A percentile compares a stretch with the other conserved stretches of the same genome.
These are phyloP conservation scores for Pelargonium citronellum DNA, from an alignment of 441 rosid genomes.

Conservation along the genomic window DNA sequence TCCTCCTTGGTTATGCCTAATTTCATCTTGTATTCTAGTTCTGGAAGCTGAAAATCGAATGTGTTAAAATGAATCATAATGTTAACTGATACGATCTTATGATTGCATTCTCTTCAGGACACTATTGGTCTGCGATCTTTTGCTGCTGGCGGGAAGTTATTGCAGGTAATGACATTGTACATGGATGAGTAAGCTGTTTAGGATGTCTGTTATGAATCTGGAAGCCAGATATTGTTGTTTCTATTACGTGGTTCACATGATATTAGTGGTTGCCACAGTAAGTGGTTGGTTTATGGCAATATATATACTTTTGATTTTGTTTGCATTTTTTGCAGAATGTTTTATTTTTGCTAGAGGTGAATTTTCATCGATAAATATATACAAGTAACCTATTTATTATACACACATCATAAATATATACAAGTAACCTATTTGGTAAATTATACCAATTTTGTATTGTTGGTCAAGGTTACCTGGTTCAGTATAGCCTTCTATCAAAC, in stretches of 20 bases:
- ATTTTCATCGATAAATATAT: not conserved
- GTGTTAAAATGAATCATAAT: not conserved
- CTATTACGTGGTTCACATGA: not conserved
- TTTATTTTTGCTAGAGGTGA: not conserved
- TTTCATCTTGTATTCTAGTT: not conserved
- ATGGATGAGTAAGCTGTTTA: slow-evolving; percentile 2
- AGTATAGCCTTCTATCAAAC: no score
- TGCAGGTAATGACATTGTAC: slow-evolving; percentile 62
- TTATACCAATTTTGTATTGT: no score
- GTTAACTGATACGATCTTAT: slow-evolving; percentile 17
- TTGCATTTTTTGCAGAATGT: not conserved
- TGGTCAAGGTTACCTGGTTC: no score
- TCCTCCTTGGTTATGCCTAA: slow-evolving; percentile 5
- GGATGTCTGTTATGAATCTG: not conserved
- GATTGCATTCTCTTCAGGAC: slow-evolving; percentile 45
- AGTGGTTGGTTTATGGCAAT: not conserved
- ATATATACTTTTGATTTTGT: not conserved
- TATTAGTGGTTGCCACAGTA: not conserved
- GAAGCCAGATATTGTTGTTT: not conserved
- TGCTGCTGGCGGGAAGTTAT: slow-evolving; percentile 96
- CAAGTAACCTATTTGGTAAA: no score
- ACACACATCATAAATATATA: no score
- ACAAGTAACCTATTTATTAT: no score
- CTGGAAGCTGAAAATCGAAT: not conserved
- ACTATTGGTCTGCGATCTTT: slow-evolving; percentile 90